Evolutionary conservation across 495 filamentous ascomycete species (phyloP).

Genomic region (Aspergillus affinis): DNA sequence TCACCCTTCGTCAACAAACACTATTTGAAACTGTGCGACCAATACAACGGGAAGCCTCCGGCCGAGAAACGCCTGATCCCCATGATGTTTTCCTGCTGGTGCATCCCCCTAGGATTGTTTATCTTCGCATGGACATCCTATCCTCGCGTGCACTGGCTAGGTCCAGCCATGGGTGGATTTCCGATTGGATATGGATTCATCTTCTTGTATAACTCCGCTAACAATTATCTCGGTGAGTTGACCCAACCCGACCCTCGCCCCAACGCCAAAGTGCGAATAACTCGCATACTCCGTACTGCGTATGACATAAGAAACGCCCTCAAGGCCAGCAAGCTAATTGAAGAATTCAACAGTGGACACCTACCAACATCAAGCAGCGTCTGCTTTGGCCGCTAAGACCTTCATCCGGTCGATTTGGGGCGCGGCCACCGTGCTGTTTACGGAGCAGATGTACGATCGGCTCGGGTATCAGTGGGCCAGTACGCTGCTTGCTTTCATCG

Average conservation of each 20-base stretch:
- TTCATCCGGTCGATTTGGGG: conserved; percentile 79
- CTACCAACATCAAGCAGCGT: conserved; percentile 83
- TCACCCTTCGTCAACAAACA: conserved; percentile 73
- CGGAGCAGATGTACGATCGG: conserved; percentile 73
- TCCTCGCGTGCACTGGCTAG: conserved; percentile 62
- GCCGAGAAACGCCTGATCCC: conserved; percentile 76
- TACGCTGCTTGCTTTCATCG: conserved; percentile 67
- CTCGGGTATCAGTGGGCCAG: conserved; percentile 78
- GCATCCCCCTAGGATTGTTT: conserved; percentile 75
- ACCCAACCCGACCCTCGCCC: not conserved
- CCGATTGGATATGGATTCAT: conserved; percentile 84
- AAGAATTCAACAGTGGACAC: conserved; percentile 59
- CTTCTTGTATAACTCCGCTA: conserved; percentile 81
- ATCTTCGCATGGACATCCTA: conserved; percentile 86
- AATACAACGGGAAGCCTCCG: conserved; percentile 66
- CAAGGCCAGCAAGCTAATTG: conserved; percentile 13
- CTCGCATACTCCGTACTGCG: not conserved
- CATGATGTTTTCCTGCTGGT: conserved; percentile 85
- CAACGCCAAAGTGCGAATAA: no score
- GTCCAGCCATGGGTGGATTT: conserved; percentile 69
- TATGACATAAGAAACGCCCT: not conserved
- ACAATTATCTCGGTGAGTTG: conserved; percentile 67
- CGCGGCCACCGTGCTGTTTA: conserved; percentile 72
- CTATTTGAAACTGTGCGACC: conserved; percentile 61
- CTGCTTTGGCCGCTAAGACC: conserved; percentile 79